A percentile compares a stretch with the other conserved stretches of the same genome.
Evolutionary conservation across 2,329 filamentous ascomycete species (phyloP).

Genomic region (Claviceps sp.): DNA sequence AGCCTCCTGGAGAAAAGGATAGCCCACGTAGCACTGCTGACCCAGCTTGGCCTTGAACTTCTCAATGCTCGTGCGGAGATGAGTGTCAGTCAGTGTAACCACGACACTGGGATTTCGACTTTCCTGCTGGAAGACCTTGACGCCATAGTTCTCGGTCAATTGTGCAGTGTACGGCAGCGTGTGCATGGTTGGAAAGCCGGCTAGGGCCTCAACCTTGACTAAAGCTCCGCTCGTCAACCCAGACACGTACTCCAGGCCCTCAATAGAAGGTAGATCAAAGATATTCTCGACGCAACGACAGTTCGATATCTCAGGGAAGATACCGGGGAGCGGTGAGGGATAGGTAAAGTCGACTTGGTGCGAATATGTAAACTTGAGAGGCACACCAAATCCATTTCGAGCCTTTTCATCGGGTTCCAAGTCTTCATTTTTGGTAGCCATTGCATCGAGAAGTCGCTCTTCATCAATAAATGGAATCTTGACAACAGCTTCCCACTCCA

Average conservation of each 20-base stretch:
- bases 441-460: conserved; percentile 67
- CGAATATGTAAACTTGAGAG: conserved; percentile 84
- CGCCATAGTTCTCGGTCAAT: conserved; percentile 60
- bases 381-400: conserved; percentile 83
- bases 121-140: conserved; percentile 91
- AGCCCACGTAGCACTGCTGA: conserved; percentile 78
- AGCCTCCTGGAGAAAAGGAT: conserved; percentile 89
- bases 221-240: conserved; percentile 77
- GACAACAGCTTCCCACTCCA: conserved; percentile 98
- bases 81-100: conserved; percentile 66
- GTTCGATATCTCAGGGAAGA: conserved; percentile 77
- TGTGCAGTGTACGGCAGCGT: conserved; percentile 72
- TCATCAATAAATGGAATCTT: conserved; percentile 99
- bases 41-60: conserved; percentile 69
- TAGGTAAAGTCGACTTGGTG: conserved; percentile 67
- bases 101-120: conserved; percentile 96
- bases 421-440: conserved; percentile 69
- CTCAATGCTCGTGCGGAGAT: conserved; percentile 55
- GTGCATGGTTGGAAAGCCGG: conserved; percentile 84
- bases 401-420: conserved; percentile 66
- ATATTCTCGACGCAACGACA: conserved; percentile 94
- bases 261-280: conserved; percentile 85
- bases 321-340: conserved; percentile 72
- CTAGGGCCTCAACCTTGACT: conserved; percentile 68
- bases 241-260: conserved; percentile 73